Evolutionary conservation across 352 stramenopile genomes (phyloP).

Genomic region (Globisporangium solare): DNA sequence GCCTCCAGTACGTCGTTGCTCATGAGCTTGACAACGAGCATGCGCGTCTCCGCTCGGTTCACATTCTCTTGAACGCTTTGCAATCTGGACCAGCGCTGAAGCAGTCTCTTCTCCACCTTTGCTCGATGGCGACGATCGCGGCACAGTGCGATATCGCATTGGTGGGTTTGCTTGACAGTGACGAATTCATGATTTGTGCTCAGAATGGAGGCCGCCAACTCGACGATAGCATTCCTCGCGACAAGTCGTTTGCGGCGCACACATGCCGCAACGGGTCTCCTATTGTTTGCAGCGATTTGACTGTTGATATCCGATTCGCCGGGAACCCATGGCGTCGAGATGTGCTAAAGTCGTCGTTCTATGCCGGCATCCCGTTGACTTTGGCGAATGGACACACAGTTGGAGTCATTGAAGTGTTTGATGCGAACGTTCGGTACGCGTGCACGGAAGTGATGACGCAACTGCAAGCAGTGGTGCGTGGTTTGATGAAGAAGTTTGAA

Average conservation of each 20-base stretch:
- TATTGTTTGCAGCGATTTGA: slow-evolving; percentile 52
- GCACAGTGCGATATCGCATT: slow-evolving; percentile 60
- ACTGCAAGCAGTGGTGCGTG: slow-evolving; percentile 50
- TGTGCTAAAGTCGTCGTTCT: slow-evolving; percentile 37
- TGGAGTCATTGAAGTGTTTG: slow-evolving; percentile 55
- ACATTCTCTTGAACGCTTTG: slow-evolving; percentile 38
- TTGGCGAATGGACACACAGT: slow-evolving; percentile 49
- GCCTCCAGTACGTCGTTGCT: slow-evolving; percentile 53
- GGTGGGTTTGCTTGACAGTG: slow-evolving; percentile 62
- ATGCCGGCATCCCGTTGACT: slow-evolving; percentile 63
- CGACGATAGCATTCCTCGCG: slow-evolving; percentile 41
- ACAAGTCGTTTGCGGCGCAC: slow-evolving; percentile 48
- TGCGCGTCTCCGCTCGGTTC: slow-evolving; percentile 59
- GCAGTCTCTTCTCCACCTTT: slow-evolving; percentile 58
- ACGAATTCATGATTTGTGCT: slow-evolving; percentile 65
- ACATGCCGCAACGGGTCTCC: slow-evolving; percentile 46
- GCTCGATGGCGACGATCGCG: slow-evolving; percentile 80
- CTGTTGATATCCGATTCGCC: slow-evolving; percentile 42
- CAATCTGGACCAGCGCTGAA: slow-evolving; percentile 34
- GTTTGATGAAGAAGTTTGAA: slow-evolving; percentile 49
- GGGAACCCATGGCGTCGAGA: slow-evolving; percentile 46
- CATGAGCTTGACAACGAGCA: slow-evolving; percentile 68
- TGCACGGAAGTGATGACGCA: slow-evolving; percentile 50
- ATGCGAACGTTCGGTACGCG: slow-evolving; percentile 28
- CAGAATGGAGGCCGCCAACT: slow-evolving; percentile 29